Base-by-base conservation (phyloP, 192 early-diverging fungal species). In the Coemansia sp. region DNA sequence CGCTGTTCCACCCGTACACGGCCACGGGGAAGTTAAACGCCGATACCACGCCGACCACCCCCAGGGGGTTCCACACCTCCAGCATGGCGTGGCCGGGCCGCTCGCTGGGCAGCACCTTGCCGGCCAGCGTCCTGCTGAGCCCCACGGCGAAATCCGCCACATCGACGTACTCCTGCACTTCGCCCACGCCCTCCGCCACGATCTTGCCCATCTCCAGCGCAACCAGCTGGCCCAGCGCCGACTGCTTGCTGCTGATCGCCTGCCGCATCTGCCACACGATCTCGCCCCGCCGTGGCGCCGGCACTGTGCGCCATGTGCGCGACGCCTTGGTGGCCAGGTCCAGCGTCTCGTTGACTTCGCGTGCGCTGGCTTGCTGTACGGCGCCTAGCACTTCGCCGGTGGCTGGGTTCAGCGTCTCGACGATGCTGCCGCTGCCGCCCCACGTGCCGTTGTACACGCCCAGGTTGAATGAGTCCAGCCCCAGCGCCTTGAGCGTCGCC, bases 121-220 rank as follows among this genome's bases (percentile, higher is more conserved):
- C 95, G 66, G 85, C 84, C 46, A 98, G 59, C 65, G 83, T 84
- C 15, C 95, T 85, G 38, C 85, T 84, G 6, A 98, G 81, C 21
- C 95, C 95, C 5, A 94, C 72, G 13, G 95, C 92, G 52, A 88
- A 94, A 62, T 98, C 95, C 23, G 88, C 85, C 51, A 98, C 87
- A 69, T 98, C 95, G 60, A 98, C 87, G 80, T 94, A 98, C 78
- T 98, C 95, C 64, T 98, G 95, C 30, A 98, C 86, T 63, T 98
- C 95, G 38, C 95, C 93, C 19, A 93, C 78, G 23, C 93, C 95
- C 71, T 98, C 95, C 13, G 92, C 84, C 53, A 89, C 56, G 57
- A 98, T 94, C 80, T 98, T 98, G 64, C 95, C 95, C 85, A 98
- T 93, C 77, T 97, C 94, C 42, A 96, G 71, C 12, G 92, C 78